These are phyloP conservation scores for Ceratocystis lukuohia DNA, from an alignment of 2,329 filamentous ascomycete species.

Conservation along the genomic window DNA sequence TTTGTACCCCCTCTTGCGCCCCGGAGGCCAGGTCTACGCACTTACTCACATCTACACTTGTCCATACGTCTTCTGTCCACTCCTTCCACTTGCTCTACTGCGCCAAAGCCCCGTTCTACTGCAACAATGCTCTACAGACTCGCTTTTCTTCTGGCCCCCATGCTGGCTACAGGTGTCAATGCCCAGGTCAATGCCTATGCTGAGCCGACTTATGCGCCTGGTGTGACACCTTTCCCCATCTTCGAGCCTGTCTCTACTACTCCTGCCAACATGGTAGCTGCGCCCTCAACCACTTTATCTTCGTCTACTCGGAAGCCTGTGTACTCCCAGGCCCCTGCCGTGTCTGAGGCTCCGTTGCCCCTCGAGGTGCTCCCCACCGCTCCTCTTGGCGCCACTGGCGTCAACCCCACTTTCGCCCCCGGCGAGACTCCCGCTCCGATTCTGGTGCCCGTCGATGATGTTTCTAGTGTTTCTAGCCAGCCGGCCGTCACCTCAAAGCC, in stretches of 20 bases:
- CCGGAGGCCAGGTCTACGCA: background rate
- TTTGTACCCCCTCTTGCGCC: conserved; percentile 2
- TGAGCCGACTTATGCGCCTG: conserved; percentile 11
- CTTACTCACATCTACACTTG: background rate
- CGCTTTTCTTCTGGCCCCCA: conserved; percentile 10
- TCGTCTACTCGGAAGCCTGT: background rate
- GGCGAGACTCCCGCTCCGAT: conserved; percentile 15
- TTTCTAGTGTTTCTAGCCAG: background rate
- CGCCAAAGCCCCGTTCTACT: background rate
- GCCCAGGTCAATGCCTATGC: conserved; percentile 7
- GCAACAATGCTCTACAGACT: conserved; percentile 11
- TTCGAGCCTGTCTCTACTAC: conserved; percentile 14
- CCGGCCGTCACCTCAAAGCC: background rate
- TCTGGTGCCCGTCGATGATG: conserved; percentile 11
- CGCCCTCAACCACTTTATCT: conserved; percentile 3
- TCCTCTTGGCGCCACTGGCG: background rate
- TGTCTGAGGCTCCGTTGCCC: background rate
- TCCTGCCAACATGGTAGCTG: background rate
- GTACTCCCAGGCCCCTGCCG: background rate
- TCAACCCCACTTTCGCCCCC: conserved; percentile 5
- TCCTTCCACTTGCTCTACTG: background rate
- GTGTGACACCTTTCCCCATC: conserved; percentile 17
- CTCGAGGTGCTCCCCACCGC: background rate
- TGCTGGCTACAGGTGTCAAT: conserved; percentile 7
- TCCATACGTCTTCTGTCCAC: background rate